These are phyloP conservation scores for Lunularia cruciata DNA, from an alignment of 225 moss, liverwort and hornwort species.

Conservation along the genomic window DNA sequence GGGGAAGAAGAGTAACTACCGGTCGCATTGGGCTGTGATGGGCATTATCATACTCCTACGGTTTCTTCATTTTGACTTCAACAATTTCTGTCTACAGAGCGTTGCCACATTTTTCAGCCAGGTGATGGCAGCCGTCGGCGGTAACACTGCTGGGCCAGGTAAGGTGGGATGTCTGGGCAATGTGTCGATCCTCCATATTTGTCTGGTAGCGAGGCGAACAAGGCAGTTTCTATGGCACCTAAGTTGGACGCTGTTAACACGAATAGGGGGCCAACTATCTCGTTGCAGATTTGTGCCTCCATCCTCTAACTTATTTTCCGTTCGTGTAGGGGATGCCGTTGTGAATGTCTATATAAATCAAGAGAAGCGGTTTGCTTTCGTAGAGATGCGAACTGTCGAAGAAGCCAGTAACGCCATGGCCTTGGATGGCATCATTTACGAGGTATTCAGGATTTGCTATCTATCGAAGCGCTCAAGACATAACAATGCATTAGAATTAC, in stretches of 20 bases:
- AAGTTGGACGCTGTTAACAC: not conserved
- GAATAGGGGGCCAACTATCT: no score
- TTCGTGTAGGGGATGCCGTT: slow-evolving; percentile 79
- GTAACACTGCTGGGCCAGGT: slow-evolving; percentile 99
- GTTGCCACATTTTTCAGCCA: slow-evolving; percentile 98
- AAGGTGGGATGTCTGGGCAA: not conserved
- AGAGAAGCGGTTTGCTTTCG: slow-evolving; percentile 95
- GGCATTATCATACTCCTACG: no score
- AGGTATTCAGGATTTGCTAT: slow-evolving; percentile 37
- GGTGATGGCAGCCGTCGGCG: slow-evolving; percentile 97
- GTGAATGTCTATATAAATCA: slow-evolving; percentile 99
- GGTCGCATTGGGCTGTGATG: not conserved
- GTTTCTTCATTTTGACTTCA: slow-evolving; percentile 13
- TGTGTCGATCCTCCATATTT: not conserved
- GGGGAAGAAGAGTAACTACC: no score
- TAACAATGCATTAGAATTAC: no score
- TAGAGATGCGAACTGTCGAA: slow-evolving; percentile 99
- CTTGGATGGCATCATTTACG: slow-evolving; percentile 91
- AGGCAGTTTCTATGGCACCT: not conserved
- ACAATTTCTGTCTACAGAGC: slow-evolving; percentile 60
- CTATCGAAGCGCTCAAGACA: no score
- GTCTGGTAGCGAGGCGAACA: not conserved
- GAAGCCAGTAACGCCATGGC: slow-evolving; percentile 99
- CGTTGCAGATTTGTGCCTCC: not conserved
- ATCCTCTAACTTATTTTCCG: not conserved